phyloP scores from a whole-genome alignment of 371 early-diverging fungal species.

The Conidiobolus incongruus region DNA sequence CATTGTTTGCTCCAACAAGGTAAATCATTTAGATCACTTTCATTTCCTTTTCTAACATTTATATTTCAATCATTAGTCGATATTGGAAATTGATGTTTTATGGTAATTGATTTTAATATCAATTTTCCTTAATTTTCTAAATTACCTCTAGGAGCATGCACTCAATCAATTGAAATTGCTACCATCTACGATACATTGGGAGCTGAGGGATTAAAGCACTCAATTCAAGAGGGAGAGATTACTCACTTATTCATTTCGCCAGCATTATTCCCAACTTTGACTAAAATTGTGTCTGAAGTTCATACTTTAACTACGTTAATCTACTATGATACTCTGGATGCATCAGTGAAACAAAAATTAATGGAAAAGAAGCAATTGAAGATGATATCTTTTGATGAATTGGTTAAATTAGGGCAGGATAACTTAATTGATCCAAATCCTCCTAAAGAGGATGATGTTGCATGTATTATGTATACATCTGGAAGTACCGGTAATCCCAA shows the following conservation, averaged over 20 bases:
- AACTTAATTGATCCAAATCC: conserved; percentile 26
- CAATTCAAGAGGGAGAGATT: conserved; percentile 66
- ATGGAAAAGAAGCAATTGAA: conserved; percentile 14
- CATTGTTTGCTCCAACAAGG: background rate
- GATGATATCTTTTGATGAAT: conserved; percentile 25
- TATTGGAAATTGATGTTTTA: background rate
- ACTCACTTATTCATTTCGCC: conserved; percentile 55
- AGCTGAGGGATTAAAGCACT: conserved; percentile 61
- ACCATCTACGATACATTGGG: conserved; percentile 82
- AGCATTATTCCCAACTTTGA: conserved; percentile 43
- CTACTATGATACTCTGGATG: conserved; percentile 25
- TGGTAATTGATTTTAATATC: background rate
- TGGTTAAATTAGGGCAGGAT: conserved; percentile 31
- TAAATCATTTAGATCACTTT: too few relatives aligned
- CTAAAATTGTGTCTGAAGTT: conserved; percentile 25
- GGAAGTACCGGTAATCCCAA: conserved; percentile 85
- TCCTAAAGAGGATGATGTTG: conserved; percentile 50
- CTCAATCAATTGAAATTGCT: conserved; percentile 48
- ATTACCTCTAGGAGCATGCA: conserved; percentile 10
- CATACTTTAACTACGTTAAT: conserved; percentile 47
- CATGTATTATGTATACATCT: conserved; percentile 91
- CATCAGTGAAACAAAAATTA: background rate
- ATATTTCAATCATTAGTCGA: background rate
- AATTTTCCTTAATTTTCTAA: background rate
- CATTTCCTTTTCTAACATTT: background rate